phyloP scores from a whole-genome alignment of 352 stramenopile species.

The Pythium phragmiticola region DNA sequence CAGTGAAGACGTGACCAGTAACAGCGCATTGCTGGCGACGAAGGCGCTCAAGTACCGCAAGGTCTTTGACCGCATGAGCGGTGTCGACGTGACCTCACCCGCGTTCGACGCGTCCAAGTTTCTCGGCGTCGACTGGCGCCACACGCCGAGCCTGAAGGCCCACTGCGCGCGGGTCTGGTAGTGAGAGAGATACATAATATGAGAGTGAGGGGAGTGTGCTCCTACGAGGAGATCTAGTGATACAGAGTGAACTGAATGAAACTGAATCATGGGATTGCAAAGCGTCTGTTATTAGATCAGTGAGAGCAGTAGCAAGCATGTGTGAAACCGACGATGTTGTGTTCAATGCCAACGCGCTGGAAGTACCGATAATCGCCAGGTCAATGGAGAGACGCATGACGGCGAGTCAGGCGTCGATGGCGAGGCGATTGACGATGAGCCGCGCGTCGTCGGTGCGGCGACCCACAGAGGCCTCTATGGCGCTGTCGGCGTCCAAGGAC shows the following conservation, averaged over 20 bases:
- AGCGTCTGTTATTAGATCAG: not conserved
- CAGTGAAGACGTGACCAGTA: not conserved
- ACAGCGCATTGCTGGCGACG: not conserved
- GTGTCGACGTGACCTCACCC: constrained; percentile 7
- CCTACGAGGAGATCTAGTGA: too few species aligned
- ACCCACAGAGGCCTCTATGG: constrained; percentile 49
- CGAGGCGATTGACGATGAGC: not conserved
- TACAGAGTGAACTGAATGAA: not conserved
- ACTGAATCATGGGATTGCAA: not conserved
- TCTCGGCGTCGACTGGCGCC: constrained; percentile 45
- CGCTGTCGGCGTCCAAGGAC: constrained; percentile 38
- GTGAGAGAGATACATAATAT: too few species aligned
- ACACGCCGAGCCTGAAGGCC: constrained; percentile 12
- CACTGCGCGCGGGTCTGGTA: constrained; percentile 6
- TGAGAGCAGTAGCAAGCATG: not conserved
- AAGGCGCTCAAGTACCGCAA: constrained; percentile 15
- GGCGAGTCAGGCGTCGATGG: not conserved
- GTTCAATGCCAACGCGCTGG: too few species aligned
- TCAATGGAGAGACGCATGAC: constrained; percentile 18
- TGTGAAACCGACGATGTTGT: not conserved
- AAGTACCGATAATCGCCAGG: too few species aligned
- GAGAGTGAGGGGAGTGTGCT: too few species aligned
- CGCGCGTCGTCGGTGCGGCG: constrained; percentile 27
- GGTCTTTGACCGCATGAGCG: constrained; percentile 19
- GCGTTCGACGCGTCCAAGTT: constrained; percentile 55